Conservation (phyloP, 345 rosid genomes). For the Gossypium mustelinum region DNA sequence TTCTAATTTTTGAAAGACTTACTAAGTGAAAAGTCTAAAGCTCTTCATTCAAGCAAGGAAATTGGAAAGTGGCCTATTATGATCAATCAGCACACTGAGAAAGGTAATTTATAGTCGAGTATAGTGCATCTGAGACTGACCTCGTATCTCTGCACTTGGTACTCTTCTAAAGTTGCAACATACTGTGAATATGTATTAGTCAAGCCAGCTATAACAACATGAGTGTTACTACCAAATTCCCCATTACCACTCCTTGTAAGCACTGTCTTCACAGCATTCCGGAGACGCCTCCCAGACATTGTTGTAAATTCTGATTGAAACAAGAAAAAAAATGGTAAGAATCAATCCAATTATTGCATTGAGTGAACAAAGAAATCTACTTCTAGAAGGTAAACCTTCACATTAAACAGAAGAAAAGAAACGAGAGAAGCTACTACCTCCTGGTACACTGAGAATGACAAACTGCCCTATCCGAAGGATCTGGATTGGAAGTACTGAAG, state of each 20-base stretch:
- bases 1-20: no score
- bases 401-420: neutral
- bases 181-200: constrained; percentile 90
- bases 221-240: constrained; percentile 43
- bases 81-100: neutral
- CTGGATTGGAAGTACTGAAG: constrained; percentile 91
- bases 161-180: constrained; percentile 90
- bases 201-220: constrained; percentile 87
- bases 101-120: neutral
- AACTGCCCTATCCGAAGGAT: constrained; percentile 81
- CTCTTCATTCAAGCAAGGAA: neutral
- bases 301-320: constrained; percentile 73
- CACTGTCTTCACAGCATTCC: constrained; percentile 75
- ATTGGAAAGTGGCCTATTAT: neutral
- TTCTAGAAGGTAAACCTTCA: constrained; percentile 1
- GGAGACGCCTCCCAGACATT: constrained; percentile 98
- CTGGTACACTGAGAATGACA: constrained; percentile 86
- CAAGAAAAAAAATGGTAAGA: constrained; percentile 8
- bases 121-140: constrained; percentile 29
- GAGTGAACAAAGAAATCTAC: neutral
- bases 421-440: constrained; percentile 48
- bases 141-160: constrained; percentile 89
- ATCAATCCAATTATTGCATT: neutral
- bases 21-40: neutral
- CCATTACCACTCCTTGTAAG: constrained; percentile 46